Base-by-base conservation (phyloP, 1,284 basidiomycete genomes). In the Hortiboletus rubellus region DNA sequence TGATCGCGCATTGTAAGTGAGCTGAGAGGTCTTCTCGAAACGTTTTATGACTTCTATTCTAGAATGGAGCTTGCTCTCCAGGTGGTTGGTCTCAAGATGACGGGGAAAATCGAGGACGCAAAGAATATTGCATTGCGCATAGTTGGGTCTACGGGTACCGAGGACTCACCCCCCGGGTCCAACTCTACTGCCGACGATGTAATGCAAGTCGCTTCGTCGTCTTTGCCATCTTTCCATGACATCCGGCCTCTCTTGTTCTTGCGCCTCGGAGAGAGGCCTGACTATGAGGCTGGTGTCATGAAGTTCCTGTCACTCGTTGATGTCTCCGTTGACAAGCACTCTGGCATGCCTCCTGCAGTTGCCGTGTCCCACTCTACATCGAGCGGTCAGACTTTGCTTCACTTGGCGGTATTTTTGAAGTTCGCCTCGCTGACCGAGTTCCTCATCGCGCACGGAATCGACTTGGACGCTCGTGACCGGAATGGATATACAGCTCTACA, bases 31-130 rank as follows among this genome's bases (percentile, higher is more conserved):
- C 24, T 57, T 46, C 38, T 48, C 14, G 42, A 17, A 60, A 43
- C 50, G n/a, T 44, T 58, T 59, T 46, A 59, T 57, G 57, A 63
- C 54, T 53, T 74, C 49, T 47, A 57, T 53, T 57, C 24, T 64
- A 93, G 91, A 60, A 96, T 97, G 94, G 95, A 97, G 72, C 82
- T 97, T 54, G 95, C 95, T 48, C 78, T 98, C 8, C 94, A 96
- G 70, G 94, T 97, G 10, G 94, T 98, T 30, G 95, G 95, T 2
- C 77, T 97, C 61, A 95, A 96, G 78, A 96, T 97, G 92, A 97
- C 94, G 0, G 95, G 95, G 40, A 92, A 94, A 69, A 88, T 96
- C 52, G 92, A 96, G 66, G 92, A 95, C 57, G 92, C 94, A 5
- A 89, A 92, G 72, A 92, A 94, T 62, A 90, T 96, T 43, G 95